Conservation (phyloP, 2,329 filamentous ascomycete species). For the Alternaria arbusti region DNA sequence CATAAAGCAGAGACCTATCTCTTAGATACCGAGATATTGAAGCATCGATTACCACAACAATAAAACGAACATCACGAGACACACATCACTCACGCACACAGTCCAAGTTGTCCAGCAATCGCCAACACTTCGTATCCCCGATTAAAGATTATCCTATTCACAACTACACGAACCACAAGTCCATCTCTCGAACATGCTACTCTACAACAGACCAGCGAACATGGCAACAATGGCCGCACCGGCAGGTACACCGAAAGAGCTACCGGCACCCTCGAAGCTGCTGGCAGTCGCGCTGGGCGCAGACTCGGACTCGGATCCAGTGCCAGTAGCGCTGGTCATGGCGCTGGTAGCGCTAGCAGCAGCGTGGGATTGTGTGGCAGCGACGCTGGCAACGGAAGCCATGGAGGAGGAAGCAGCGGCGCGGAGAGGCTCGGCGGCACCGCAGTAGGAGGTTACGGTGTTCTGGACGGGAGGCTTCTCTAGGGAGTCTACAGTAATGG, state of each 20-base stretch:
- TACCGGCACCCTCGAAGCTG: constrained; percentile 26
- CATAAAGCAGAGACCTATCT: background rate
- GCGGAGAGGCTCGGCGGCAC: constrained; percentile 49
- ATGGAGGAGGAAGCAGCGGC: constrained; percentile 24
- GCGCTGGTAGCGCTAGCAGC: constrained; percentile 9
- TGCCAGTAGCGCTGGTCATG: background rate
- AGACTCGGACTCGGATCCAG: background rate
- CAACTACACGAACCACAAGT: background rate
- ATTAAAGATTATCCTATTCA: constrained; percentile 10
- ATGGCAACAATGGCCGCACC: constrained; percentile 37
- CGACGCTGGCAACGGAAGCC: constrained; percentile 25
- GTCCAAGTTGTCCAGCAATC: background rate
- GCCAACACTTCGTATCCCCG: background rate
- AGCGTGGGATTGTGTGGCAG: constrained; percentile 22
- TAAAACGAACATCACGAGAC: background rate
- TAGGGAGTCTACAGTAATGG: constrained; percentile 41
- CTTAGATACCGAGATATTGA: background rate
- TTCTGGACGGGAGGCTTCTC: constrained; percentile 42
- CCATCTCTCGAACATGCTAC: background rate
- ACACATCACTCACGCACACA: background rate
- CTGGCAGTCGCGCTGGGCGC: constrained; percentile 9
- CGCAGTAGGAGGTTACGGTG: constrained; percentile 49
- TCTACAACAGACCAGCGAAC: constrained; percentile 25
- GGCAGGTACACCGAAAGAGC: constrained; percentile 10
- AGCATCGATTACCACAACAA: background rate